Conservation (phyloP, 805 yeast species). For the Wickerhamomyces pijperi region DNA sequence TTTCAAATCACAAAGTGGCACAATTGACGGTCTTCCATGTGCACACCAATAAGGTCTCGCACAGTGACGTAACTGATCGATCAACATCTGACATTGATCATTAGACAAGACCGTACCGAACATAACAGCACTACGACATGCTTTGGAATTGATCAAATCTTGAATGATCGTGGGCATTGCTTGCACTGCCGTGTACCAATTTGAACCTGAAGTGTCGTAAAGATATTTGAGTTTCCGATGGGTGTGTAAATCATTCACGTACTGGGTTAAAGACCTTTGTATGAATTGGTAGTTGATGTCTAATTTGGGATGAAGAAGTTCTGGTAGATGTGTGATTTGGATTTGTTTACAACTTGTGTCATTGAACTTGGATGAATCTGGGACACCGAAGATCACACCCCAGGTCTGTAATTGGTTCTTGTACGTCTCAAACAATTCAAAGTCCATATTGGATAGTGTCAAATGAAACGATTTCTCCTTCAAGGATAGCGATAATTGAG, state of each 20-base stretch:
- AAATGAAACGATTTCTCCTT: slow-evolving; percentile 3
- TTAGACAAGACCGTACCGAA: slow-evolving; percentile 47
- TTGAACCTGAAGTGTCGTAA: slow-evolving; percentile 1
- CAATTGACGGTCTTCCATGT: slow-evolving; percentile 71
- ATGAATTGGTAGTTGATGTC: slow-evolving; percentile 21
- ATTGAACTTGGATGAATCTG: too few relatives aligned
- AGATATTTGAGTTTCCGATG: slow-evolving; percentile 17
- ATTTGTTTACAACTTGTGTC: slow-evolving; percentile 4
- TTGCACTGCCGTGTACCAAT: slow-evolving; percentile 28
- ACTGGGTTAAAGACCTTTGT: slow-evolving; percentile 30
- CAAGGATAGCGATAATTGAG: slow-evolving; percentile 9
- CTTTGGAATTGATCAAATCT: slow-evolving; percentile 44
- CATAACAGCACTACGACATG: slow-evolving; percentile 62
- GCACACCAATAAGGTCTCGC: slow-evolving; percentile 69
- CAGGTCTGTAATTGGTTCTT: slow-evolving; percentile 24
- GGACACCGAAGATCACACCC: slow-evolving; percentile 32
- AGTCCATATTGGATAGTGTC: slow-evolving; percentile 21
- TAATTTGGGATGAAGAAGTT: slow-evolving; percentile 24
- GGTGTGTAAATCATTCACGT: slow-evolving; percentile 29
- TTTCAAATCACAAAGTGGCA: slow-evolving; percentile 32
- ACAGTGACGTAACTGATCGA: slow-evolving; percentile 35
- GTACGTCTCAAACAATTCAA: slow-evolving; percentile 20
- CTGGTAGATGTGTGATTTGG: slow-evolving; percentile 33
- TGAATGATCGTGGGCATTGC: slow-evolving; percentile 40
- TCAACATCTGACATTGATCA: slow-evolving; percentile 32